Conservation (phyloP, 2,329 filamentous ascomycete genomes). For the Alternaria incomplexa region DNA sequence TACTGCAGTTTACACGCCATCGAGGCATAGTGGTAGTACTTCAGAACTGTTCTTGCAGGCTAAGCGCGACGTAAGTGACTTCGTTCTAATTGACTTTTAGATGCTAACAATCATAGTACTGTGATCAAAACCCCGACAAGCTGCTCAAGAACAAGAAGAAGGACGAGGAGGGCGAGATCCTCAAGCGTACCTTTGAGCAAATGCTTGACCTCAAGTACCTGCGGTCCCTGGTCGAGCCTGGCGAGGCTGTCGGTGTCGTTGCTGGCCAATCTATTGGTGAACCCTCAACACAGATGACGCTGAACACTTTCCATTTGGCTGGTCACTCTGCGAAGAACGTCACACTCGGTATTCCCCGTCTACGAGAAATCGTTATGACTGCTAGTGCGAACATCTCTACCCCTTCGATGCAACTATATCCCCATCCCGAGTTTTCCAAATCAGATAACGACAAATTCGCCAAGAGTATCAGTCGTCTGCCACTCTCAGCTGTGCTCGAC, state of each 20-base stretch:
- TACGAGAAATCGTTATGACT: constrained; percentile 98
- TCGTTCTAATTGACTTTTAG: background rate
- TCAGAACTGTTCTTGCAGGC: constrained; percentile 83
- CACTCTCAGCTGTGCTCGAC: constrained; percentile 83
- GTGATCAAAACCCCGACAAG: constrained; percentile 74
- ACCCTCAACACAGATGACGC: constrained; percentile 97
- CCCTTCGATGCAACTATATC: constrained; percentile 83
- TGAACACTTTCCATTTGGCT: constrained; percentile 99
- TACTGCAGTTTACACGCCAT: constrained; percentile 74
- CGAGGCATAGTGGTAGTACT: constrained; percentile 80
- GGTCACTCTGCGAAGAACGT: constrained; percentile 99
- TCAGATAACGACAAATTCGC: constrained; percentile 79
- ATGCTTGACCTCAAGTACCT: constrained; percentile 93
- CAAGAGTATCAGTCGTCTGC: constrained; percentile 88
- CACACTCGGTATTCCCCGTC: constrained; percentile 94
- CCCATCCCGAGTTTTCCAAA: constrained; percentile 73
- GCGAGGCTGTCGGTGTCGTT: constrained; percentile 95
- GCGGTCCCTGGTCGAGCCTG: constrained; percentile 88
- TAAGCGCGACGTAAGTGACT: constrained; percentile 63
- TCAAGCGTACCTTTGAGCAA: constrained; percentile 74
- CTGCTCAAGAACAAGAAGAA: constrained; percentile 67
- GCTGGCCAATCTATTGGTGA: constrained; percentile 97
- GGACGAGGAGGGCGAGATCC: constrained; percentile 55
- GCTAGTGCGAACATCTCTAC: constrained; percentile 89
- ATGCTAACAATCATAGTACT: constrained; percentile 60